Evolutionary conservation across 2,329 filamentous ascomycete genomes (phyloP).

Genomic region (Podosphaera leucotricha): DNA sequence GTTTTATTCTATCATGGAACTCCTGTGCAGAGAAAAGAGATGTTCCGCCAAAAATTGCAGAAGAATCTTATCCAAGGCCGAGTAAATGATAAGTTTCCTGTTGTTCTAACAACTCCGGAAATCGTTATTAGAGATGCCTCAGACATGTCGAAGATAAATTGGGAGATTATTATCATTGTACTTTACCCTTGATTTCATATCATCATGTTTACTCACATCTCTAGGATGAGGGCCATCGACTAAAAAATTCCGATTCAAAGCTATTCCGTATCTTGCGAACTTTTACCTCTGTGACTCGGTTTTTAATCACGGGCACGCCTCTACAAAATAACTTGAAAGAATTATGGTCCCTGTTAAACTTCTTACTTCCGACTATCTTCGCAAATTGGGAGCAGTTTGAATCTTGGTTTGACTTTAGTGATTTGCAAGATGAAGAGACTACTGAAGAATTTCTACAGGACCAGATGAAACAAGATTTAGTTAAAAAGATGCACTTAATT

Average conservation of each 20-base stretch:
- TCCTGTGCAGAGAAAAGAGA: conserved; percentile 68
- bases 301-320: conserved; percentile 83
- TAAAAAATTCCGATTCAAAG: conserved; percentile 91
- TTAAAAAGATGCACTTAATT: conserved; percentile 95
- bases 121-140: conserved; percentile 83
- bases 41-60: conserved; percentile 51
- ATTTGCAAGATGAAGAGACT: conserved; percentile 72
- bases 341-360: conserved; percentile 89
- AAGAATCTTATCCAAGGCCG: conserved; percentile 37
- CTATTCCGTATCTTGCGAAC: conserved; percentile 72
- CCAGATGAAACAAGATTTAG: conserved; percentile 97
- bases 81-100: conserved; percentile 48
- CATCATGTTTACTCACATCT: neutral
- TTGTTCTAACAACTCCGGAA: conserved; percentile 88
- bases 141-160: conserved; percentile 59
- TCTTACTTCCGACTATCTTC: conserved; percentile 99
- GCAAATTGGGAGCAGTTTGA: conserved; percentile 84
- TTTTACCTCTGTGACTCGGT: conserved; percentile 76
- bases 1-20: conserved; percentile 95
- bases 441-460: conserved; percentile 97
- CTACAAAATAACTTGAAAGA: conserved; percentile 99
- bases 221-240: conserved; percentile 78
- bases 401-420: conserved; percentile 92
- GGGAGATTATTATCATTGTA: conserved; percentile 94
- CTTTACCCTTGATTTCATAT: conserved; percentile 13